These are phyloP conservation scores for Boletus huronensis DNA, from an alignment of 768 basidiomycete genomes.

Conservation along the genomic window DNA sequence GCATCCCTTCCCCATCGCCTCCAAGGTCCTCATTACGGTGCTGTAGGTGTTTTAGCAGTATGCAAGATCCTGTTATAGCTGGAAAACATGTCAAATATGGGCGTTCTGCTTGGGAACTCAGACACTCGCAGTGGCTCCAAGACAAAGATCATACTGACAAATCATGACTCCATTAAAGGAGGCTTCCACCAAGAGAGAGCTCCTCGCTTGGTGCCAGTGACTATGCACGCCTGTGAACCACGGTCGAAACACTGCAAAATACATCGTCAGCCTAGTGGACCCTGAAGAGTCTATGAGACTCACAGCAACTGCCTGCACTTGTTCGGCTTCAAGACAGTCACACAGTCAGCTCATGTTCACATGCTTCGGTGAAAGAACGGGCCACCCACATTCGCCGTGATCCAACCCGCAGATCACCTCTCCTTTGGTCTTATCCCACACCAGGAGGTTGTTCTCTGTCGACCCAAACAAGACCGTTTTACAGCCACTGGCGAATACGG, in stretches of 20 bases:
- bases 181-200: slow-evolving; percentile 55
- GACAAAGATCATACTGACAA: slow-evolving; percentile 16
- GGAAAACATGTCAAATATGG: slow-evolving; percentile 6
- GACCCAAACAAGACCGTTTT: slow-evolving; percentile 56
- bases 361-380: not conserved
- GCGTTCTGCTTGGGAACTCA: slow-evolving; percentile 11
- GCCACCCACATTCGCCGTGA: slow-evolving; percentile 52
- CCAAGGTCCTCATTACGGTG: slow-evolving; percentile 27
- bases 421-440: slow-evolving; percentile 59
- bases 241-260: slow-evolving; percentile 46
- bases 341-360: slow-evolving; percentile 6
- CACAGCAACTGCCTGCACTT: slow-evolving; percentile 35
- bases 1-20: slow-evolving; percentile 14
- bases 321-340: slow-evolving; percentile 24
- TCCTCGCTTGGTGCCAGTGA: slow-evolving; percentile 57
- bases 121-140: slow-evolving; percentile 5
- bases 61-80: slow-evolving; percentile 29
- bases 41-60: slow-evolving; percentile 26
- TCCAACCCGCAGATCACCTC: slow-evolving; percentile 56
- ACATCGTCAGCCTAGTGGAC: slow-evolving; percentile 26
- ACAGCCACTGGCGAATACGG: slow-evolving; percentile 50
- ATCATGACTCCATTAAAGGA: slow-evolving; percentile 28
- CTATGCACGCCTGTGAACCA: slow-evolving; percentile 35
- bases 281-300: slow-evolving; percentile 8
- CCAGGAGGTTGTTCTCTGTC: slow-evolving; percentile 51